Base-by-base conservation (phyloP, 1,284 basidiomycete genomes). In the Rhodotorula sp. region DNA sequence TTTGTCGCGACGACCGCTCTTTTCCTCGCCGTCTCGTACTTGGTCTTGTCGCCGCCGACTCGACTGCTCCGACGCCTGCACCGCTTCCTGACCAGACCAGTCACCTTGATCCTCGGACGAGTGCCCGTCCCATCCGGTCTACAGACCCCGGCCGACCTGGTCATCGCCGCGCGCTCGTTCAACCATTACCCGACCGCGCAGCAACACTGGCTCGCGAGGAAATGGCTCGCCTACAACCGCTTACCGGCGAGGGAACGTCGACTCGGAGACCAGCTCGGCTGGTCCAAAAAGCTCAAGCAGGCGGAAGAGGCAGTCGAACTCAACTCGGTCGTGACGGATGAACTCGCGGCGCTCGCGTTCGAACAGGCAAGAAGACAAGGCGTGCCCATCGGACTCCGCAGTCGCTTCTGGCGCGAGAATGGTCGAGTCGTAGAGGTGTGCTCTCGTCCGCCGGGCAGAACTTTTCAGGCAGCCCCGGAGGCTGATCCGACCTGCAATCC, bases 251-350 rank as follows among this genome's bases (percentile, higher is more conserved):
- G 62, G 15, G 71, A 75, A 14, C 52, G 69, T 1, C 6, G 3
- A 23, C 77, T 87, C 5, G 87, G 84, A 2, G 83, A 84, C 76
- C 82, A 82, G 29, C 81, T 89, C 49, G 86, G 85, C 0, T 89
- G 89, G 78, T 79, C 84, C 7, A 79, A 77, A 26, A 88, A 88
- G 77, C 81, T 89, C 20, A 82, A 84, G 29, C 79, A 72, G 18
- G 81, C 87, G 1, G 82, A 83, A 65, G 81, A 85, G 48, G 82
- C 83, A 5, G 86, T 84, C 26, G 79, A 80, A 18, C 70, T 81
- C 48, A 89, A 89, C 77, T 81, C 83, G 5, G 75, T 76, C 5
- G 79, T 88, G 60, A 83, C 86, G 5, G 81, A 83, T n/a, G 81
- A 80, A 2, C 85, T 89, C 61, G 85, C 83, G 10, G 79, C 81